phyloP scores from a whole-genome alignment of 106 monocot genomes.

The Ottelia alismoides region DNA sequence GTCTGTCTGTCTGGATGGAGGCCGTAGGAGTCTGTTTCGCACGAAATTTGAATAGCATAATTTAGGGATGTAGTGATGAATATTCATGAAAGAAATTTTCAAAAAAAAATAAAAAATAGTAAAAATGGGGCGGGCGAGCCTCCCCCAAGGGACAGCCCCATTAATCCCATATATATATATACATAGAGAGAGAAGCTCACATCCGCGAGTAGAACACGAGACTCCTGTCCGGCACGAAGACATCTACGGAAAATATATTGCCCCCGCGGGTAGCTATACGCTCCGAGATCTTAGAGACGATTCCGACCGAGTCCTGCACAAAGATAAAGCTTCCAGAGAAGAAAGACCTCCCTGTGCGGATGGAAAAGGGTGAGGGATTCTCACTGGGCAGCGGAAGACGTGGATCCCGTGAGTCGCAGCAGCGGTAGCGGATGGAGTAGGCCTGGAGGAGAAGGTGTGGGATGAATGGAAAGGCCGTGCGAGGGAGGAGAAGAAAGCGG shows the following conservation, averaged over 20 bases:
- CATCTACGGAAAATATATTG: slow-evolving; percentile 76
- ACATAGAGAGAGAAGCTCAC: slow-evolving; percentile 22
- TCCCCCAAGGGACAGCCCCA: no score
- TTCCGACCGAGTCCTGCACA: slow-evolving; percentile 68
- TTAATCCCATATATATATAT: no score
- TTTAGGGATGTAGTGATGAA: no score
- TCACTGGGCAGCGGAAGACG: slow-evolving; percentile 81
- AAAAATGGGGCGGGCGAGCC: no score
- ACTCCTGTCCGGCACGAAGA: slow-evolving; percentile 72
- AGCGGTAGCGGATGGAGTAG: background rate
- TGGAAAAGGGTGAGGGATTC: background rate
- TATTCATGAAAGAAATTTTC: no score
- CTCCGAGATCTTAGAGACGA: slow-evolving; percentile 79
- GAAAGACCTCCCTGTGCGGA: background rate
- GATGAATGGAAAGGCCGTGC: no score
- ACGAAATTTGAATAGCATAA: no score
- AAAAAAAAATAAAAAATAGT: no score
- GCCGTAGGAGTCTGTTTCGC: no score
- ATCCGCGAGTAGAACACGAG: slow-evolving; percentile 79
- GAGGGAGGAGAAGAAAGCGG: no score
- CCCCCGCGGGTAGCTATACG: slow-evolving; percentile 73
- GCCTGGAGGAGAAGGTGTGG: background rate
- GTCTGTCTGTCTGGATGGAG: no score
- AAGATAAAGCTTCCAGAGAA: background rate
- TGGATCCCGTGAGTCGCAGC: slow-evolving; percentile 51